Evolutionary conservation across 352 stramenopile species (phyloP), one percentile per base, ranked within the genome.

Genomic region (Phytopythium kandeliae): DNA sequence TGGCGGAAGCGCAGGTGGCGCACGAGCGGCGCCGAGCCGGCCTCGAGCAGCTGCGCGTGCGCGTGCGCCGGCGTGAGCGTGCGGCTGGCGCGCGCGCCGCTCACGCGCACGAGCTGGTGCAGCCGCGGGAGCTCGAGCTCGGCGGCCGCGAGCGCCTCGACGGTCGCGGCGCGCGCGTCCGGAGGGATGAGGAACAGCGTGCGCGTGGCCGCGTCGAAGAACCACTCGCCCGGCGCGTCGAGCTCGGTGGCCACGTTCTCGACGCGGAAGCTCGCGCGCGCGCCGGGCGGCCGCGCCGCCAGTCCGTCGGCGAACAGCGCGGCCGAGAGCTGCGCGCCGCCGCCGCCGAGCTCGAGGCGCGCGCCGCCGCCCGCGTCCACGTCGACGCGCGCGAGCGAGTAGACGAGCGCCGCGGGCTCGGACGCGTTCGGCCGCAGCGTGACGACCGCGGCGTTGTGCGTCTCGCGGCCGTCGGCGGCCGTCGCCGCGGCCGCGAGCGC

Each of bases 201-300:
- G 16, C 69, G 69, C 26, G 60, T 83, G 1, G 62, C 33, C 1
- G 62, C 44, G 25, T 91, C 71, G 35, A 86, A 91, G 42, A 74
- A 91, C 77, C 76, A 86, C 47, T 87, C 77, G 19, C 73, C 74
- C 0, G 73, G 73, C 7, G 65, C 65, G 62, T 89, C 68, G 10
- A 89, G 55, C 54, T 88, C 80, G 48, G 82, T 55, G 0, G 84
- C 42, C 3, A 86, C 48, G 45, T 91, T 91, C 43, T 88, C 80
- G 16, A 86, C 63, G 13, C 78, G 80, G 49, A 88, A 78, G 1
- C 45, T 57, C 19, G 38, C 49, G n/a, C 59, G 25, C 38, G 11
- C 24, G 15, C 48, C 56, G 1, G 37, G 40, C 19, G 22, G 46
- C 22, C 33, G 47, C 15, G 44, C 38, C 41, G 57, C 25, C 35